phyloP scores from a whole-genome alignment of 208 protist genomes.

The Trypanosoma conorhini region DNA sequence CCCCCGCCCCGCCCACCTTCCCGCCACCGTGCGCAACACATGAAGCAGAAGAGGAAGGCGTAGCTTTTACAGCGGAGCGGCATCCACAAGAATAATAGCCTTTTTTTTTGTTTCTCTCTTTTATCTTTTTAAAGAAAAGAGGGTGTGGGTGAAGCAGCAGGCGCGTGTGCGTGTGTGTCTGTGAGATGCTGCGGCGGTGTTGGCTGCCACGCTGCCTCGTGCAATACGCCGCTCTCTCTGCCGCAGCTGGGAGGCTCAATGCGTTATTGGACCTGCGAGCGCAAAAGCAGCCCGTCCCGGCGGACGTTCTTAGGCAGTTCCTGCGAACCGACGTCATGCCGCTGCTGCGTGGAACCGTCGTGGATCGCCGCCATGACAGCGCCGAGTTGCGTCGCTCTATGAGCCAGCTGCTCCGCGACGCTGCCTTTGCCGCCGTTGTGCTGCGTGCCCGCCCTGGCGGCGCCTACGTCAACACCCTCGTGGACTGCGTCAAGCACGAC shows the following conservation, averaged over 20 bases:
- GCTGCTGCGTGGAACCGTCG: slow-evolving; percentile 53
- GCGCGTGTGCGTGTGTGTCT: slow-evolving; percentile 8
- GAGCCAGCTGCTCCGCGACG: slow-evolving; percentile 70
- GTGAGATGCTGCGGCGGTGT: slow-evolving; percentile 25
- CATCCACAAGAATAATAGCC: not conserved
- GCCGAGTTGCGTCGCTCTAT: slow-evolving; percentile 48
- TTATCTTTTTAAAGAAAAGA: slow-evolving; percentile 10
- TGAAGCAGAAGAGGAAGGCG: not conserved
- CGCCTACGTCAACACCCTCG: slow-evolving; percentile 50
- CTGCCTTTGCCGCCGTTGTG: slow-evolving; percentile 69
- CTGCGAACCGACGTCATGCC: slow-evolving; percentile 67
- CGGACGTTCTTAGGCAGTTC: slow-evolving; percentile 57
- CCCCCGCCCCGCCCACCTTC: too few species aligned
- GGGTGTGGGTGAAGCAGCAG: not conserved
- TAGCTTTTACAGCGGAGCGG: too few species aligned
- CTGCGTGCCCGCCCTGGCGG: slow-evolving; percentile 50
- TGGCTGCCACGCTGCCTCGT: slow-evolving; percentile 6
- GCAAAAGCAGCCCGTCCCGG: slow-evolving; percentile 24
- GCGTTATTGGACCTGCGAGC: slow-evolving; percentile 47
- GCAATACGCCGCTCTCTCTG: slow-evolving; percentile 16
- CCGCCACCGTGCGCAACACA: too few species aligned
- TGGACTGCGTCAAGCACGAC: slow-evolving; percentile 71
- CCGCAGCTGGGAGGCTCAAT: slow-evolving; percentile 47
- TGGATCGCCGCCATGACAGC: slow-evolving; percentile 60
- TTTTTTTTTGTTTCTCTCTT: slow-evolving; percentile 18